Conservation (phyloP, 2,329 filamentous ascomycete genomes). For the Alternaria triticimaculans region DNA sequence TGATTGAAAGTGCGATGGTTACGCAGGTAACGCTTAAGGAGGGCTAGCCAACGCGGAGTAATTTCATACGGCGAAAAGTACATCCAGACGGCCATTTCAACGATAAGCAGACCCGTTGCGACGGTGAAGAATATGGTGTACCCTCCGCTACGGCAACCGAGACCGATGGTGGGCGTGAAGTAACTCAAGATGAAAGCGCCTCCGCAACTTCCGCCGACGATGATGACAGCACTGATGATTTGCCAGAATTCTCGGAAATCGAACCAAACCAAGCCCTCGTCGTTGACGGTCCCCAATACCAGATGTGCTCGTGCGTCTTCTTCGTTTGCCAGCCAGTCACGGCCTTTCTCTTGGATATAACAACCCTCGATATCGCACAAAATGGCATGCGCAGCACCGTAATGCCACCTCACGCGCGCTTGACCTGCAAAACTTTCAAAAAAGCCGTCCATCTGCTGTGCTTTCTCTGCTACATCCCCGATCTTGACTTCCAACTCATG, state of each 20-base stretch:
- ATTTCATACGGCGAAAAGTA: conserved; percentile 26
- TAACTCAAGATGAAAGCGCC: conserved; percentile 53
- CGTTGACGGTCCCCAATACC: conserved; percentile 44
- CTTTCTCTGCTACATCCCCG: conserved; percentile 27
- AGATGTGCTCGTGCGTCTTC: conserved; percentile 43
- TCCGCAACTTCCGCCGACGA: conserved; percentile 46
- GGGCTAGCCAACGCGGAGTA: conserved; percentile 15
- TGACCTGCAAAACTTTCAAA: conserved; percentile 52
- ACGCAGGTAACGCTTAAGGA: conserved; percentile 20
- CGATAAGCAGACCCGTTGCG: conserved; percentile 42
- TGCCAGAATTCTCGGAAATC: conserved; percentile 55
- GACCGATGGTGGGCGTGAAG: conserved; percentile 55
- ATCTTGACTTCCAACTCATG: conserved; percentile 37
- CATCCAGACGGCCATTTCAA: conserved; percentile 50
- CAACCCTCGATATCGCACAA: conserved; percentile 51
- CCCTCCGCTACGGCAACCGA: conserved; percentile 51
- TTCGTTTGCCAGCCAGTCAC: conserved; percentile 49
- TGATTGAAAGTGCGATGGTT: conserved; percentile 15
- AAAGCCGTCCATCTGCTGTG: conserved; percentile 39
- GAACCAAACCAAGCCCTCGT: conserved; percentile 51
- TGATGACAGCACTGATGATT: conserved; percentile 44
- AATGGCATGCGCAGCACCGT: conserved; percentile 53
- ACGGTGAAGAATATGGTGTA: conserved; percentile 52
- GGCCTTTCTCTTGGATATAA: conserved; percentile 48
- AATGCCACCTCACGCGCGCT: conserved; percentile 46